These are phyloP conservation scores for Hirschioporus abietinus DNA, from an alignment of 768 basidiomycete species.

Conservation along the genomic window DNA sequence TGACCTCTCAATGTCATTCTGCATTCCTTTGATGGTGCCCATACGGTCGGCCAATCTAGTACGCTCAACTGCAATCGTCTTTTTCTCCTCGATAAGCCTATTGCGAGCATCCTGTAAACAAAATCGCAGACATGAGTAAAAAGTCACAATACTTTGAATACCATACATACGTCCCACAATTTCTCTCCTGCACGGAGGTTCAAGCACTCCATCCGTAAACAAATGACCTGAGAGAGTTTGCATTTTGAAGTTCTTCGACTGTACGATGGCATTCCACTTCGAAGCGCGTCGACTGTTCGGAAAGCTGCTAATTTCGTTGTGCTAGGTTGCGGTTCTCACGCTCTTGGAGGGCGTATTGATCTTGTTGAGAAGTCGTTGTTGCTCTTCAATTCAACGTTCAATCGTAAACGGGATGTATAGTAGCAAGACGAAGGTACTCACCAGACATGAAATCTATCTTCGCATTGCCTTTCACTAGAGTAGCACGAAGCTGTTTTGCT, in stretches of 20 bases:
- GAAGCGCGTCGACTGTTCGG: constrained; percentile 65
- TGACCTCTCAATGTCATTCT: constrained; percentile 78
- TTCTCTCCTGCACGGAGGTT: constrained; percentile 91
- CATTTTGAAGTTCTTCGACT: constrained; percentile 56
- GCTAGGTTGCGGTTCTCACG: constrained; percentile 61
- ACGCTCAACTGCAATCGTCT: constrained; percentile 70
- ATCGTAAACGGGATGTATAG: constrained; percentile 5
- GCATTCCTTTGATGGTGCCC: constrained; percentile 86
- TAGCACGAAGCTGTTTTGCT: constrained; percentile 54
- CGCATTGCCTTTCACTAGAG: constrained; percentile 79
- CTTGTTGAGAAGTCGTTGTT: constrained; percentile 65
- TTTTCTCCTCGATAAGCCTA: constrained; percentile 84
- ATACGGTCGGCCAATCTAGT: constrained; percentile 84
- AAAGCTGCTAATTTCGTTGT: constrained; percentile 66
- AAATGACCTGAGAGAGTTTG: constrained; percentile 62
- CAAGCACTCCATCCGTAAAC: constrained; percentile 78
- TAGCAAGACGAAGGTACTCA: constrained; percentile 26
- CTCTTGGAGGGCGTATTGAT: constrained; percentile 56
- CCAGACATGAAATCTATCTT: constrained; percentile 76
- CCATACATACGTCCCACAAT: constrained; percentile 73
- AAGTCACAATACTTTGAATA: constrained; percentile 1
- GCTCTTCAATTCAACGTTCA: constrained; percentile 37
- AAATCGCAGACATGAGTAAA: neutral
- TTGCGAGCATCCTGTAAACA: constrained; percentile 67
- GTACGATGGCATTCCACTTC: constrained; percentile 73